A percentile compares a stretch with the other conserved stretches of the same genome.
phyloP scores from a whole-genome alignment of 1,284 basidiomycete species.

The Neonothopanus nambi region DNA sequence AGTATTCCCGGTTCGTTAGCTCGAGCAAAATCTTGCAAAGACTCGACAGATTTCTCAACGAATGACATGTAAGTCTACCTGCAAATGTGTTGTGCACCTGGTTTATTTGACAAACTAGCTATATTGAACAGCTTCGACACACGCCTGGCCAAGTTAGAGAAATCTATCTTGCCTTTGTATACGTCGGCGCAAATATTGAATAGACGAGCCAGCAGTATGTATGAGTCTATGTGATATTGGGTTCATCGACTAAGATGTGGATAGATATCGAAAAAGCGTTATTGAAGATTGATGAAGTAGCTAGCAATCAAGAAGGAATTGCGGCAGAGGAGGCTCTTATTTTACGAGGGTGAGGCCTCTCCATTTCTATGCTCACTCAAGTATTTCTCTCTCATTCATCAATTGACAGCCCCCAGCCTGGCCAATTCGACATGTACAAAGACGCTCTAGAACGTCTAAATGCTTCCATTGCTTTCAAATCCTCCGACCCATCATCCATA shows the following conservation, averaged over 20 bases:
- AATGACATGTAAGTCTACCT: conserved; percentile 67
- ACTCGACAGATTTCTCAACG: conserved; percentile 78
- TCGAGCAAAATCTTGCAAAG: conserved; percentile 84
- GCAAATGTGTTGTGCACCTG: background rate
- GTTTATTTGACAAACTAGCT: conserved; percentile 46
- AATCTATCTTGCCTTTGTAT: conserved; percentile 77
- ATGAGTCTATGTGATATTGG: background rate
- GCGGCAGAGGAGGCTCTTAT: conserved; percentile 77
- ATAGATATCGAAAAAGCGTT: conserved; percentile 78
- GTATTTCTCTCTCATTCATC: background rate
- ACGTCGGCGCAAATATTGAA: conserved; percentile 74
- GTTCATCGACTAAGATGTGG: background rate
- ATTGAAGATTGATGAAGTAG: conserved; percentile 74
- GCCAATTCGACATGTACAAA: conserved; percentile 62
- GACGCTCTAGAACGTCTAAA: conserved; percentile 75
- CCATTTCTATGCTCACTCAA: background rate
- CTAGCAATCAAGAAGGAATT: conserved; percentile 73
- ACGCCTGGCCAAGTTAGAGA: conserved; percentile 75
- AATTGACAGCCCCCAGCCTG: conserved; percentile 61
- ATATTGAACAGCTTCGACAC: conserved; percentile 79
- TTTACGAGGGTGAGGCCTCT: conserved; percentile 65
- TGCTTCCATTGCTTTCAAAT: conserved; percentile 76
- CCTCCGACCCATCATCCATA: conserved; percentile 53
- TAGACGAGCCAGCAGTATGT: conserved; percentile 64
- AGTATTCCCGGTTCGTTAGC: conserved; percentile 38